Base-by-base conservation (phyloP, 2,329 filamentous ascomycete species). In the Huntiella bhutanensis region DNA sequence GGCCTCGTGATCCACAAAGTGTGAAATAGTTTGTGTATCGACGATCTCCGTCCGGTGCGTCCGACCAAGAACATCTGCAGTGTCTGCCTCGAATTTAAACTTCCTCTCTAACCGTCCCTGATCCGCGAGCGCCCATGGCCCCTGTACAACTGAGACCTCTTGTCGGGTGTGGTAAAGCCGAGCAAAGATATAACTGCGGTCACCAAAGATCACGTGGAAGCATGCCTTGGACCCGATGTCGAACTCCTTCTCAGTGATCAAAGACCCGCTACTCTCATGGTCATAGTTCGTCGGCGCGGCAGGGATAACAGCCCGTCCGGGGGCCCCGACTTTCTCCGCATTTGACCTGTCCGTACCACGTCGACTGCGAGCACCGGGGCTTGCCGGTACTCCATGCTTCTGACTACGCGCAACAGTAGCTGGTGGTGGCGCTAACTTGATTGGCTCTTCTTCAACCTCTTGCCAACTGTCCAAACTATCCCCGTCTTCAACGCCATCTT, bases 151-250 rank as follows among this genome's bases (percentile, higher is more conserved):
- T 51, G 79, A 76, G 59, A 79, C 74, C 11, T 82, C 84, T 55
- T 78, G 73, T 44, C 82, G 73, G 58, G 93, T 85, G 58, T 84
- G 80, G 58, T 95, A 88, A 28, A 96, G 68, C 56, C 88, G 77
- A 55, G 91, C 85, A 63, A 95, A 98, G 35, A 96, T 79, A 33
- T 87, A 84, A 58, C 84, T 93, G 63, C 88, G 93, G 61, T 98
- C 91, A 34, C 91, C 91, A 60, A 96, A 98, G 44, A 98, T 71
- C 12, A 96, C 83, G 57, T 96, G 88, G 60, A 96, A 98, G 49
- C 94, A 77, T 0, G 84, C 85, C 60, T 98, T 96, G 41, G 91
- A 81, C 52, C 84, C 92, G 51, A 96, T 79, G 53, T 92, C 82
- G 59, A 93, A 94, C 53, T 85, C 73, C 51, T 82, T 76, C 59